Base-by-base conservation (phyloP, 192 early-diverging fungal genomes). In the Lobosporangium transversale region DNA sequence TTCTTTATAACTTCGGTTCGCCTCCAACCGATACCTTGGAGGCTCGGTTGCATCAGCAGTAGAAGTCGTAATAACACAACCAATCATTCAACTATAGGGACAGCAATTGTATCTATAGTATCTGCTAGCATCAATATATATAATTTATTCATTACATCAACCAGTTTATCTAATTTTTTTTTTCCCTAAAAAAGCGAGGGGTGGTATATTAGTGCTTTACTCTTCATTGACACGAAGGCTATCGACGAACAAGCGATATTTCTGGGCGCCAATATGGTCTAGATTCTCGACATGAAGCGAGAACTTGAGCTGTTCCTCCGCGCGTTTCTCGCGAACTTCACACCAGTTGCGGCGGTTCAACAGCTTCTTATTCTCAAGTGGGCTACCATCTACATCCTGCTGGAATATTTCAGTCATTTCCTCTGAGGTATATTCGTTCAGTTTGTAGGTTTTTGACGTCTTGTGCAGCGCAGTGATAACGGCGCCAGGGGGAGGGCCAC, bases 341-440 rank as follows among this genome's bases (percentile, higher is more conserved):
- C 80, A 85, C 80, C 84, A 89, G 62, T 89, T 89, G 27, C 90
- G 82, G 12, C 88, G 79, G 6, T 79, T 83, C 35, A 91, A 58
- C 65, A 89, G 52, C 78, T 91, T 80, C 31, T 68, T 79, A 35
- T 75, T 53, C 12, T 75, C 71, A 2, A 75, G 58, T 2, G 56
- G 42, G 4, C 9, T 81, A 15, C 90, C 91, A 53, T 93, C 87
- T 44, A 91, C 89, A 53, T 91, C 90, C 55, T 81, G 29, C 21
- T 84, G 81, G 62, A 95, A 95, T 36, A 90, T 66, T 26, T 87
- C 81, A 60, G 89, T 83, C 91, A 95, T 93, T 42, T 85, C 75
- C 49, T 95, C 93, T 40, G 86, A 83, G 8, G 91, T 91, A 52
- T 63, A 66, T 9, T 79, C 81, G 68, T 89, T 87, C 33, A 91